A percentile compares a stretch with the other conserved stretches of the same genome.
Evolutionary conservation across 805 yeast genomes (phyloP).

Genomic region (Candida piceae): DNA sequence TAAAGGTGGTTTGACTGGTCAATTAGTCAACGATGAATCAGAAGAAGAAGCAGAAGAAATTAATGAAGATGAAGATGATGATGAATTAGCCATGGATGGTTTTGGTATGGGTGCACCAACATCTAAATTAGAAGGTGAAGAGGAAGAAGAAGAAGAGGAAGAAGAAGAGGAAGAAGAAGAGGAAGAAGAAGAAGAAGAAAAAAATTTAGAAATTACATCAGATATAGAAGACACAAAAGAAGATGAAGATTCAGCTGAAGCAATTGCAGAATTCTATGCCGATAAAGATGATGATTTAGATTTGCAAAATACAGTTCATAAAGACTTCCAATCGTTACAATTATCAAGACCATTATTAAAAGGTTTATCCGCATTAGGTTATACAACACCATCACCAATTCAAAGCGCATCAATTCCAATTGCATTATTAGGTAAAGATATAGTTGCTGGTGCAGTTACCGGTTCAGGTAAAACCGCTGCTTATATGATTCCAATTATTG

Average conservation of each 20-base stretch:
- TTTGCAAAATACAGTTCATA: constrained; percentile 40
- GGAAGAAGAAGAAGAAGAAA: constrained; percentile 29
- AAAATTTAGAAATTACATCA: constrained; percentile 15
- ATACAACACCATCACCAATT: constrained; percentile 86
- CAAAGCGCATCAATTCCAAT: constrained; percentile 92
- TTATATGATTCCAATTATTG: constrained; percentile 91
- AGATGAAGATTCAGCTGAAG: constrained; percentile 71
- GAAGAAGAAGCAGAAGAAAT: constrained; percentile 22
- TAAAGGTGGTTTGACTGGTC: constrained; percentile 60
- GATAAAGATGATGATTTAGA: constrained; percentile 47
- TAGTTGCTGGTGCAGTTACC: constrained; percentile 98
- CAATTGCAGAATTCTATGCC: constrained; percentile 74
- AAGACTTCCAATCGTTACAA: constrained; percentile 68
- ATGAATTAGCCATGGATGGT: constrained; percentile 38
- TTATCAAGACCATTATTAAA: constrained; percentile 87
- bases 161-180: constrained; percentile 26
- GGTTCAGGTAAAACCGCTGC: constrained; percentile 99
- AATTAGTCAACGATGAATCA: constrained; percentile 32
- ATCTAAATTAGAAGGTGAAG: constrained; percentile 27
- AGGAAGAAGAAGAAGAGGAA: constrained; percentile 19
- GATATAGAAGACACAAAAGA: constrained; percentile 28
- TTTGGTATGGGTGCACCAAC: constrained; percentile 34
- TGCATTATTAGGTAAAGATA: constrained; percentile 88
- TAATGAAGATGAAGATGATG: constrained; percentile 28
- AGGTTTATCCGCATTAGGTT: constrained; percentile 77